A percentile compares a stretch with the other conserved stretches of the same genome.
Evolutionary conservation across 2,329 filamentous ascomycete genomes (phyloP).

Genomic region (Aureobasidium sp.): DNA sequence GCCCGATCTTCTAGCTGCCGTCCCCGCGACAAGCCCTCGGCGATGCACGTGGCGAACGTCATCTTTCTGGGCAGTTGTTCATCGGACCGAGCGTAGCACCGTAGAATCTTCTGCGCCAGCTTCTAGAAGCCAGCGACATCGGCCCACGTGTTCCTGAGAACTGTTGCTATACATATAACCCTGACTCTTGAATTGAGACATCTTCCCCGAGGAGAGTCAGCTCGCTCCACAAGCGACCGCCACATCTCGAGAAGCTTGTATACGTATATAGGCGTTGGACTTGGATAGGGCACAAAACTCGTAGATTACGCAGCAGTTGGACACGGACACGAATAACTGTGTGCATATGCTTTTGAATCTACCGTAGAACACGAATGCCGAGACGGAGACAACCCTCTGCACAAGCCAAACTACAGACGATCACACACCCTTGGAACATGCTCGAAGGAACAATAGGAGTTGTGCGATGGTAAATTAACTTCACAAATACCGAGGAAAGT

Average conservation of each 20-base stretch:
- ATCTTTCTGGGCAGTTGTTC: neutral
- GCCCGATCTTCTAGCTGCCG: neutral
- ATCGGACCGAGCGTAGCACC: neutral
- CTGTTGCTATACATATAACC: neutral
- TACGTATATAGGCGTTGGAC: neutral
- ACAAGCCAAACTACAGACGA: neutral
- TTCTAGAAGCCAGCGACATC: neutral
- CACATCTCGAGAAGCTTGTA: neutral
- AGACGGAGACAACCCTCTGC: neutral
- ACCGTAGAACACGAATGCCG: neutral
- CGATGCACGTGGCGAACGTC: neutral
- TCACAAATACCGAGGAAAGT: neutral
- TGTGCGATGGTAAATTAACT: neutral
- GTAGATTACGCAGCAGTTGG: too few relatives aligned
- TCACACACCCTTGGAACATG: too few relatives aligned
- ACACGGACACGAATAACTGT: neutral
- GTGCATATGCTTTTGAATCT: neutral
- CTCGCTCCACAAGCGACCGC: constrained; percentile 3
- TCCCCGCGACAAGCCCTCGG: neutral
- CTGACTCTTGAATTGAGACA: neutral
- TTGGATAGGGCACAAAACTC: too few relatives aligned
- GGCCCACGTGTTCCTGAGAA: neutral
- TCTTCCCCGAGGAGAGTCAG: neutral
- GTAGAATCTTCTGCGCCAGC: neutral
- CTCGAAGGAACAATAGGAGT: too few relatives aligned